Evolutionary conservation across 768 basidiomycete species (phyloP), one percentile per base, ranked within the genome.

Genomic region (Mycena galopus): DNA sequence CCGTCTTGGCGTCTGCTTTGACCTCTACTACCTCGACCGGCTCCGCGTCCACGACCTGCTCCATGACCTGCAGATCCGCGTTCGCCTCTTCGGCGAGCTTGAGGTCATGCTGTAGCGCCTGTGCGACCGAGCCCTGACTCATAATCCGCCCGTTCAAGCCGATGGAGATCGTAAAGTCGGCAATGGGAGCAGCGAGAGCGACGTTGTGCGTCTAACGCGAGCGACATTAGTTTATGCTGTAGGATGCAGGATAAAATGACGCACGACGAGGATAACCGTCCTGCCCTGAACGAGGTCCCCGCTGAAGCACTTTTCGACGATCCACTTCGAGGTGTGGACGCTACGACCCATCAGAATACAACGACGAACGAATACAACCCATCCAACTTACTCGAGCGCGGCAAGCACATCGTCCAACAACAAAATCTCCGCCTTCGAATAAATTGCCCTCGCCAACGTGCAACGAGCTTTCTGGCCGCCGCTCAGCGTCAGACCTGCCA

Each of bases 321-420:
- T 88, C 80, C 82, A 88, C 62, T 86, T 84, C 14, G 87, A 83
- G 0, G 89, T 90, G 65, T 89, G 85, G 19, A 89, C 87, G 37
- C 74, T 75, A 39, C 2, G 72, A 27, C 16, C 14, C 4, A 47
- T 73, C 14, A 65, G 57, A 63, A 19, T 8, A 71, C 4, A 2
- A 6, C 14, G n/a, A n/a, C n/a, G n/a, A 86, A 84, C n/a, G n/a
- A 76, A 5, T 83, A 83, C 3, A 82, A 83, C 57, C 85, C 47
- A n/a, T n/a, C n/a, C 23, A 19, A 74, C 74, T 21, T 39, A 79
- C 78, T 78, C 79, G 2, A 79, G 64, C 0, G 85, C 85, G 30
- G 85, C 86, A 33, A 88, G 82, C 32, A 88, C 81, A 74, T 88
- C 86, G 73, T 88, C 87, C 21, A 88, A 80, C 11, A 88, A 78